Percentiles rank a stretch among this genome's conserved stretches.
Evolutionary conservation across 805 yeast species (phyloP).

Genomic region (Kazachstania kunashirensis): DNA sequence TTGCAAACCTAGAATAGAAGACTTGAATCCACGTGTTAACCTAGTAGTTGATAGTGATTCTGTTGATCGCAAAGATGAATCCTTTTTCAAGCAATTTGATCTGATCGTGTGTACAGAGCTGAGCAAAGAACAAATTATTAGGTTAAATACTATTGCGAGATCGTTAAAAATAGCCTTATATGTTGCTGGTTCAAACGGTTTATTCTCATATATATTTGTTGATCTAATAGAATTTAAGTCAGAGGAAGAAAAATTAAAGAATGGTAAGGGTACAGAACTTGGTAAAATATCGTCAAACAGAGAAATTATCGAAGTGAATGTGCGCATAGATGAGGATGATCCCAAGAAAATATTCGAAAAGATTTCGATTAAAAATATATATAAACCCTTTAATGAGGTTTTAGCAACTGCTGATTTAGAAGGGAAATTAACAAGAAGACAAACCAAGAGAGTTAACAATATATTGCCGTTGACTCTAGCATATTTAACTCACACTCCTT

Average conservation of each 20-base stretch:
- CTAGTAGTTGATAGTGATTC: conserved; percentile 36
- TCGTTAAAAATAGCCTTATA: conserved; percentile 53
- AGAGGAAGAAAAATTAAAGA: conserved; percentile 41
- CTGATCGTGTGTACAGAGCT: conserved; percentile 71
- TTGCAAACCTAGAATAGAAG: conserved; percentile 47
- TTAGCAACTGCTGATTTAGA: conserved; percentile 32
- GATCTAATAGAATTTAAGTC: conserved; percentile 65
- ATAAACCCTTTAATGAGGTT: conserved; percentile 30
- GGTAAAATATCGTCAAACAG: conserved; percentile 40
- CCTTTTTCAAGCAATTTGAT: conserved; percentile 48
- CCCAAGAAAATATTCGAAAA: conserved; percentile 31
- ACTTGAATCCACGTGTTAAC: conserved; percentile 72
- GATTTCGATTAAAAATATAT: conserved; percentile 32
- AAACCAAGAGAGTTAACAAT: conserved; percentile 22
- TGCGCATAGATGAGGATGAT: conserved; percentile 30
- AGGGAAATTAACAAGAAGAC: conserved; percentile 25
- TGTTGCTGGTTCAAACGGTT: conserved; percentile 60
- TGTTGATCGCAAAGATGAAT: conserved; percentile 16
- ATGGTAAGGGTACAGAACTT: conserved; percentile 36
- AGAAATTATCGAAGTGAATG: conserved; percentile 34
- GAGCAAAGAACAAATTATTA: conserved; percentile 30
- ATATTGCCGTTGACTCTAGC: conserved; percentile 49
- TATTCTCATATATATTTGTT: conserved; percentile 71
- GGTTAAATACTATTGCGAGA: conserved; percentile 51
- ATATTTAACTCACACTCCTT: conserved; percentile 33